Conservation (phyloP, 305 asterid genomes). For the Fraxinus platypoda region DNA sequence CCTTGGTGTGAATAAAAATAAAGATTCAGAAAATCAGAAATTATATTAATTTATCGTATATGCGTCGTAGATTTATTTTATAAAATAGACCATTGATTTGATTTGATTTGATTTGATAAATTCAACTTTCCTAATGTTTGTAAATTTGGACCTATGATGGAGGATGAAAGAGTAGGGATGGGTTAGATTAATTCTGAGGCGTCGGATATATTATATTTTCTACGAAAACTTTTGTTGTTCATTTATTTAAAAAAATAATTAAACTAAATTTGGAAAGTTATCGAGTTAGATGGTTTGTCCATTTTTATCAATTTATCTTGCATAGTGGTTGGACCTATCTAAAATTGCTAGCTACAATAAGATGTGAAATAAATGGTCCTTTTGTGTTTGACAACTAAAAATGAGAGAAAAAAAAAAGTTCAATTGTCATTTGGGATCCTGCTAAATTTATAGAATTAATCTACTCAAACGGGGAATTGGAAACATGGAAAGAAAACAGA, state of each 20-base stretch:
- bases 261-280: not conserved
- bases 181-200: not conserved
- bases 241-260: not conserved
- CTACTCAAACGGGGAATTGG: too few relatives aligned
- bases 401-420: not conserved
- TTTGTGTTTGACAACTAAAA: not conserved
- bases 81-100: not conserved
- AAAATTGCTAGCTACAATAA: not conserved
- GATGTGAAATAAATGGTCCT: not conserved
- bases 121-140: not conserved
- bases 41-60: not conserved
- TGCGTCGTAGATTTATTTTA: not conserved
- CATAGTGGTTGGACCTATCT: not conserved
- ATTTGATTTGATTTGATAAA: not conserved
- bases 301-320: not conserved
- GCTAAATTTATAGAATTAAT: too few relatives aligned
- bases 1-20: too few relatives aligned
- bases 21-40: too few relatives aligned
- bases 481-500: too few relatives aligned
- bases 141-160: not conserved
- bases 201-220: not conserved
- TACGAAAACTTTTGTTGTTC: not conserved
- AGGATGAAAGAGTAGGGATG: not conserved
- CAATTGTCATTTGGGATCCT: not conserved
- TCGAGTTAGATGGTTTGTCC: not conserved